Evolutionary conservation across 2,329 filamentous ascomycete genomes (phyloP).

Genomic region (Didymella pinodella): DNA sequence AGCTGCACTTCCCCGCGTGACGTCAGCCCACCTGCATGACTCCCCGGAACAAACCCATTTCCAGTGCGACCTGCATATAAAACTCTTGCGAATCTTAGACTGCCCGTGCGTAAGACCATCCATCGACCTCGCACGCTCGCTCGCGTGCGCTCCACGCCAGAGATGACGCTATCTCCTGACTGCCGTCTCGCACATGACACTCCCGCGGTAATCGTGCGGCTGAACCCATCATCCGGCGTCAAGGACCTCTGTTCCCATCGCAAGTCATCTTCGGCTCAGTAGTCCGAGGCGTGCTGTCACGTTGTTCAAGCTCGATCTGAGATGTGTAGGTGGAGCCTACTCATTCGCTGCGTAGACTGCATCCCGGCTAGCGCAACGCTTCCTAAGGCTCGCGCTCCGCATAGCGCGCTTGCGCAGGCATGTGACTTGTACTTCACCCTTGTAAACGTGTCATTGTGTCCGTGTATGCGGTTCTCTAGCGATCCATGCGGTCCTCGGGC

Average conservation of each 20-base stretch:
- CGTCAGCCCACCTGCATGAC: neutral
- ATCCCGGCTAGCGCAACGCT: neutral
- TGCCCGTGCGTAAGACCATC: slow-evolving; percentile 1
- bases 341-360: slow-evolving; percentile 1
- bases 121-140: neutral
- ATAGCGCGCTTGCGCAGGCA: slow-evolving; percentile 12
- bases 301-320: neutral
- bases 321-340: neutral
- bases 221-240: neutral
- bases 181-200: slow-evolving; percentile 13
- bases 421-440: slow-evolving; percentile 13
- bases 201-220: slow-evolving; percentile 1
- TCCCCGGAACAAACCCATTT: neutral
- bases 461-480: neutral
- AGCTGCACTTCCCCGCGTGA: slow-evolving; percentile 1
- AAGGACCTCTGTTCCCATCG: neutral
- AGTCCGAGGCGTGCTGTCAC: neutral
- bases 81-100: neutral
- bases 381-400: slow-evolving; percentile 3
- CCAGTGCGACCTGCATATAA: slow-evolving; percentile 6
- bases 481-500: neutral
- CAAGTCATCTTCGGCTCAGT: neutral
- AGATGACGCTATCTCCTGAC: slow-evolving; percentile 12
- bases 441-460: neutral
- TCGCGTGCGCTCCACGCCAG: neutral